Evolutionary conservation across 1,284 basidiomycete species (phyloP).

Genomic region (Cryptococcus sp.): DNA sequence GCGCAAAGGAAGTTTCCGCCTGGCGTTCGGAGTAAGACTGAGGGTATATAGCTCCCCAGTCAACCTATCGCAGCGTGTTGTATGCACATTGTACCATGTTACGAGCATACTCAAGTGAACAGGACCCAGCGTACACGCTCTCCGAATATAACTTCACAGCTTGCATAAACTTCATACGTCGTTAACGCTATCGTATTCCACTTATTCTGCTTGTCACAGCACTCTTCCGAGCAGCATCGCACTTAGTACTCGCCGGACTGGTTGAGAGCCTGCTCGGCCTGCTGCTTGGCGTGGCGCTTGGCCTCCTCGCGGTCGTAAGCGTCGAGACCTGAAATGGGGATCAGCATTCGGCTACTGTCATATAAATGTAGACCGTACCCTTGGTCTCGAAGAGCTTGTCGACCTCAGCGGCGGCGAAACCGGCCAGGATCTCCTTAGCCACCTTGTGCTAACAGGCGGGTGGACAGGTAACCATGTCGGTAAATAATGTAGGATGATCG

Average conservation of each 20-base stretch:
- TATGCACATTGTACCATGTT: background rate
- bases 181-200: no score
- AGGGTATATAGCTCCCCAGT: background rate
- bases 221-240: no score
- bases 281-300: slow-evolving; percentile 40
- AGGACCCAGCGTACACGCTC: no score
- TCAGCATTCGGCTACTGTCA: slow-evolving; percentile 1
- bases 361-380: slow-evolving; percentile 22
- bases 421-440: slow-evolving; percentile 52
- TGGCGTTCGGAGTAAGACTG: background rate
- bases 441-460: slow-evolving; percentile 27
- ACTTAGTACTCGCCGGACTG: slow-evolving; percentile 42
- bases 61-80: background rate
- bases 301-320: slow-evolving; percentile 44
- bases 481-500: background rate
- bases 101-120: no score
- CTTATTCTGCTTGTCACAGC: no score
- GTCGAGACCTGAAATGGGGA: slow-evolving; percentile 35
- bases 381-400: slow-evolving; percentile 53
- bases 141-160: no score
- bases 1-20: background rate
- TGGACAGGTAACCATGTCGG: background rate
- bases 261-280: slow-evolving; percentile 40
- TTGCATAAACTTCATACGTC: no score
- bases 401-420: slow-evolving; percentile 50